Evolutionary conservation across 352 stramenopile genomes (phyloP), one percentile per base, ranked within the genome.

Genomic region (Phytophthora aleatoria): DNA sequence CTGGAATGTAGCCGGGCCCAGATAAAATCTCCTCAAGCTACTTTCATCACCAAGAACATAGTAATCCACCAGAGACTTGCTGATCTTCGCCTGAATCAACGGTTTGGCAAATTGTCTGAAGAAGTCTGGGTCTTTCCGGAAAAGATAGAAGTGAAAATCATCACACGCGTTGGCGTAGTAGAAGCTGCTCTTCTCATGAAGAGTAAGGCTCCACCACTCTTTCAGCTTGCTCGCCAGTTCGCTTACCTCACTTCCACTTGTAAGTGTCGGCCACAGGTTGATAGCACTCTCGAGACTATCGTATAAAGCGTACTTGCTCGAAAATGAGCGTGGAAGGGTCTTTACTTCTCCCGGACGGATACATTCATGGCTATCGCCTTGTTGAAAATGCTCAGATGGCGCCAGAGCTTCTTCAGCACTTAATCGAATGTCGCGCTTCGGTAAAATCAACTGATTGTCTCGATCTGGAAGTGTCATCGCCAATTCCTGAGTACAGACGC

Each of bases 81-180:
- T 61, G 20, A 85, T 56, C 44, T 90, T 90, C 12, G 57, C 67
- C 13, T 53, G 31, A 16, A 90, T 42, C 41, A 81, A 61, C 20
- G 81, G 76, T 43, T 59, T 53, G 4, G 69, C 71, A 30, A 65
- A 65, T 26, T 68, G 20, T 11, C 72, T 55, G 54, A 90, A 90
- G 41, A 84, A 90, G 3, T 38, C 28, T 38, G 44, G 66, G 57
- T 90, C 81, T 61, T 80, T 83, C 35, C 71, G 70, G 64, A 64
- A 83, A 9, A 90, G 48, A 45, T 82, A 90, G n/a, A 88, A 71
- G 56, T 90, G 62, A 7, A 90, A 36, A 61, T 88, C 78, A 50
- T 84, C 71, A 42, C 65, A 83, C 1, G 71, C 71, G 33, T 88
- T 74, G 13, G 41, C 30, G 43, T 67, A 83, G 66, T 87, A 90